phyloP scores from a whole-genome alignment of 2,329 filamentous ascomycete species.

The Cordyceps pruinosa region DNA sequence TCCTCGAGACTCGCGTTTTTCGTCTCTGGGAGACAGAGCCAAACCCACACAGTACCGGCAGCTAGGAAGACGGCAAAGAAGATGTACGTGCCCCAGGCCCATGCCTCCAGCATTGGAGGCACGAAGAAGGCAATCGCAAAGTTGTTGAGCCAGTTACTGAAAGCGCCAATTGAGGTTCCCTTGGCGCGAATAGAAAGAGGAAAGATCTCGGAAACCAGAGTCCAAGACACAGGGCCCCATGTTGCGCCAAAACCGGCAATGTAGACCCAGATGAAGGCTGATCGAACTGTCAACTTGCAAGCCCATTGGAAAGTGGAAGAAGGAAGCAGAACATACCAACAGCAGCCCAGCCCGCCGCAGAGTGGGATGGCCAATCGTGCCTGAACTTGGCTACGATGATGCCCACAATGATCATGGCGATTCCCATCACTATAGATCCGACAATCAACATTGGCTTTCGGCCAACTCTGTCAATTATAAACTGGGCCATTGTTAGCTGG shows the following conservation, averaged over 20 bases:
- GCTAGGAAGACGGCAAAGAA: constrained; percentile 48
- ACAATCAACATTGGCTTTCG: constrained; percentile 32
- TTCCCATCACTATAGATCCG: constrained; percentile 32
- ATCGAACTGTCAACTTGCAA: not conserved
- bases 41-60: constrained; percentile 40
- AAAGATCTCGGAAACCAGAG: constrained; percentile 41
- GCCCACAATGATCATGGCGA: constrained; percentile 32
- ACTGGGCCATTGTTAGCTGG: constrained; percentile 9
- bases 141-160: constrained; percentile 39
- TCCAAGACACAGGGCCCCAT: constrained; percentile 42
- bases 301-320: not conserved
- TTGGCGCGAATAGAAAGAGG: constrained; percentile 38
- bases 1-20: constrained; percentile 47
- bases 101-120: constrained; percentile 30
- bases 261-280: constrained; percentile 36
- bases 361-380: constrained; percentile 30
- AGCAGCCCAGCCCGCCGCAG: constrained; percentile 31
- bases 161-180: constrained; percentile 35
- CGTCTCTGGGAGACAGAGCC: constrained; percentile 47
- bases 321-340: constrained; percentile 18
- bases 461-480: constrained; percentile 34
- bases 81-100: constrained; percentile 46
- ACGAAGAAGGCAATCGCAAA: constrained; percentile 41
- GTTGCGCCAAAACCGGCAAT: constrained; percentile 41
- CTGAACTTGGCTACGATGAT: constrained; percentile 33